Conservation (phyloP, 306 rosid genomes). For the Cotoneaster glaucophyllus region DNA sequence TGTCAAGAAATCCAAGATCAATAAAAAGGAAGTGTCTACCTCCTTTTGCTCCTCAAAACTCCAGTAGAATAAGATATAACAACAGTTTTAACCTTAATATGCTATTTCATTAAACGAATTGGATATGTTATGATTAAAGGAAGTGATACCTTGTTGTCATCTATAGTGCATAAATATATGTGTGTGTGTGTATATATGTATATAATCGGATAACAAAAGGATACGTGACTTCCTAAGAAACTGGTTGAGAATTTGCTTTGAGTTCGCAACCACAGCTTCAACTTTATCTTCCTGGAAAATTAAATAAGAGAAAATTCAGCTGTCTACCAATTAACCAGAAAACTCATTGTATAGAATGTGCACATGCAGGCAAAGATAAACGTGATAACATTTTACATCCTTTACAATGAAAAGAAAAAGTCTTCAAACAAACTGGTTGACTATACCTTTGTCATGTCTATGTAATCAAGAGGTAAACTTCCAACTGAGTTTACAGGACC, state of each 20-base stretch:
- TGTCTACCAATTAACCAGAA: constrained; percentile 4
- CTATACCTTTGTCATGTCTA: constrained; percentile 61
- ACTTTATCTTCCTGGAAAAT: constrained; percentile 62
- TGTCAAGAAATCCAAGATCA: constrained; percentile 44
- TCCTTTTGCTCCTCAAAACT: neutral
- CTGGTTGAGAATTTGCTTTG: constrained; percentile 72
- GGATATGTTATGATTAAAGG: constrained; percentile 8
- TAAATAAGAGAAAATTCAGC: constrained; percentile 11
- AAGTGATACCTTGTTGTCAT: neutral
- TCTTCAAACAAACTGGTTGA: constrained; percentile 12
- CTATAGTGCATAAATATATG: neutral
- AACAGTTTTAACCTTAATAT: neutral
- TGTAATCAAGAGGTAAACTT: constrained; percentile 68
- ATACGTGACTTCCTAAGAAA: constrained; percentile 78
- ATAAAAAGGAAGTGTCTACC: neutral
- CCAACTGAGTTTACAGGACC: constrained; percentile 91
- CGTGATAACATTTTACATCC: neutral
- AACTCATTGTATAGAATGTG: neutral
- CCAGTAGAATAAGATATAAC: neutral
- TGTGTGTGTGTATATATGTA: neutral
- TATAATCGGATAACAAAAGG: constrained; percentile 26
- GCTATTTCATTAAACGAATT: neutral
- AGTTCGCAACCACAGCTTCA: constrained; percentile 77
- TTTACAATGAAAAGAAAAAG: constrained; percentile 3
- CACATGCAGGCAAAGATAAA: constrained; percentile 6